These are phyloP conservation scores for Byssochlamys sp. DNA, from an alignment of 2,329 filamentous ascomycete species.

Conservation along the genomic window DNA sequence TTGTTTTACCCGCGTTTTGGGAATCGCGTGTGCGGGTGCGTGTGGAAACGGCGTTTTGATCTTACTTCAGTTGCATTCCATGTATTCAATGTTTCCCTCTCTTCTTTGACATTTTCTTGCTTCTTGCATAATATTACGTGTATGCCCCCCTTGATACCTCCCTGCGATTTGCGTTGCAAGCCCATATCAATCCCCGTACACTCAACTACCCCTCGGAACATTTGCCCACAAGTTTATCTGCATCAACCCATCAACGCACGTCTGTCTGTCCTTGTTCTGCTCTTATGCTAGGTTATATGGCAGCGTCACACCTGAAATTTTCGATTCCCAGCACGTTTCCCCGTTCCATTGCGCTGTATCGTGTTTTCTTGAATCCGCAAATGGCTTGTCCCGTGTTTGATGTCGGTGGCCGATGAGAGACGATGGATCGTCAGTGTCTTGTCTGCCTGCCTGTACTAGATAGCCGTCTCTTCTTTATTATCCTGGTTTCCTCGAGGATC, in stretches of 20 bases:
- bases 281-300: background rate
- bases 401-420: background rate
- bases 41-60: constrained; percentile 11
- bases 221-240: background rate
- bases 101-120: background rate
- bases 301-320: background rate
- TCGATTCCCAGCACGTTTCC: background rate
- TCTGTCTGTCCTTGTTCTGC: background rate
- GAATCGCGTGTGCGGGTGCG: background rate
- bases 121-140: constrained; percentile 4
- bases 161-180: background rate
- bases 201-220: background rate
- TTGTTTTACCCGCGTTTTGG: background rate
- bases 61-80: constrained; percentile 6
- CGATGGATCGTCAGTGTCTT: background rate
- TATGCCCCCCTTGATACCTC: constrained; percentile 6
- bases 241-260: background rate
- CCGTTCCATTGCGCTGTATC: background rate
- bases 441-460: background rate
- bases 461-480: background rate
- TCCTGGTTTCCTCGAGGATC: background rate
- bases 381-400: background rate
- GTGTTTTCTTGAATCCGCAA: background rate
- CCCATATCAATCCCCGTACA: background rate
- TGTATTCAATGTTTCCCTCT: constrained; percentile 10